phyloP scores from a whole-genome alignment of 2,329 filamentous ascomycete species.

The Drechmeria coniospora region DNA sequence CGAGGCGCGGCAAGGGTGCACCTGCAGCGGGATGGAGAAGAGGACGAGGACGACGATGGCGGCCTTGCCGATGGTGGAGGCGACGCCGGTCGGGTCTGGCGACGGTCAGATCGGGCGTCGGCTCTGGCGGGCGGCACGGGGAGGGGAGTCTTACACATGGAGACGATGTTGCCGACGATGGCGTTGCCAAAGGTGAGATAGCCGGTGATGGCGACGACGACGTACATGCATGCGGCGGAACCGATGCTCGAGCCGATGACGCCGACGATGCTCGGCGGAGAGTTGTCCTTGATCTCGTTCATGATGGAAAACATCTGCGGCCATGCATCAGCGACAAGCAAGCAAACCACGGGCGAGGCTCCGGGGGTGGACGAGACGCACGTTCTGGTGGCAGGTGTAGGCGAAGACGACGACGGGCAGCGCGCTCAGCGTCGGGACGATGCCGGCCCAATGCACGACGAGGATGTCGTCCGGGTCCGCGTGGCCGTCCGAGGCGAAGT shows the following conservation, averaged over 20 bases:
- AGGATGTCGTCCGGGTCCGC: conserved; percentile 60
- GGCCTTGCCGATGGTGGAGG: conserved; percentile 82
- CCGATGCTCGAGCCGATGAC: conserved; percentile 79
- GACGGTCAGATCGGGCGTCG: conserved; percentile 8
- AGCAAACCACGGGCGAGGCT: not conserved
- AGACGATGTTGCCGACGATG: conserved; percentile 82
- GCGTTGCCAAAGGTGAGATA: conserved; percentile 91
- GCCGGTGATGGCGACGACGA: conserved; percentile 84
- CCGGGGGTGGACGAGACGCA: conserved; percentile 23
- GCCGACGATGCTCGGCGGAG: conserved; percentile 54
- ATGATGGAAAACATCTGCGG: conserved; percentile 91
- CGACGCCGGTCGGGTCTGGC: conserved; percentile 32
- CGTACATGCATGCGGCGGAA: conserved; percentile 71
- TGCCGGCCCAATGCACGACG: conserved; percentile 62
- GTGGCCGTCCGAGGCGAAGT: conserved; percentile 70
- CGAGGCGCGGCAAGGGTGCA: conserved; percentile 91
- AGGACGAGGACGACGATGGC: conserved; percentile 93
- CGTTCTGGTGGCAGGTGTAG: conserved; percentile 98
- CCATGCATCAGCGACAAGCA: conserved; percentile 9
- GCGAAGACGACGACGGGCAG: conserved; percentile 95
- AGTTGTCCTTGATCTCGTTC: conserved; percentile 83
- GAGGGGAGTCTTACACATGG: conserved; percentile 53
- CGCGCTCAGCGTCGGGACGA: conserved; percentile 64
- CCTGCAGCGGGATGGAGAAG: conserved; percentile 89
- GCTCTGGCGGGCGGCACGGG: not conserved